Evolutionary conservation across 2,329 filamentous ascomycete species (phyloP).

Genomic region (Microascus cirrosus): DNA sequence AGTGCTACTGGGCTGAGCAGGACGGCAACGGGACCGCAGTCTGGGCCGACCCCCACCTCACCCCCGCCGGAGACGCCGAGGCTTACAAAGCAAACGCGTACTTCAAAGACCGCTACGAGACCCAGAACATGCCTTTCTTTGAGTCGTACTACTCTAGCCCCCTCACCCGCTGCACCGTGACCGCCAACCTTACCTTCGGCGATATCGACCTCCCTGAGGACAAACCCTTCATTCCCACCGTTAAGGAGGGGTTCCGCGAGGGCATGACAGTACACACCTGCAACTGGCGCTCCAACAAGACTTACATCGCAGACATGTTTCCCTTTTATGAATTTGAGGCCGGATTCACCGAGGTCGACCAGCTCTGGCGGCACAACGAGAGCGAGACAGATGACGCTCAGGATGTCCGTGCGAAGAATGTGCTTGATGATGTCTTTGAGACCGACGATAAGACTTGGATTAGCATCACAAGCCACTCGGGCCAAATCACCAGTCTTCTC

Average conservation of each 20-base stretch:
- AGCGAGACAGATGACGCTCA: conserved; percentile 35
- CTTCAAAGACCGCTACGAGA: conserved; percentile 40
- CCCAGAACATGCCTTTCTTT: conserved; percentile 46
- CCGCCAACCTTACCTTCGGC: conserved; percentile 49
- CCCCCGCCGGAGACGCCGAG: conserved; percentile 42
- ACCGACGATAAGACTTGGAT: conserved; percentile 42
- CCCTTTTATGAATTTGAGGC: conserved; percentile 45
- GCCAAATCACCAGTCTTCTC: conserved; percentile 41
- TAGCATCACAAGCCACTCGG: conserved; percentile 49
- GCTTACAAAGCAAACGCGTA: conserved; percentile 47
- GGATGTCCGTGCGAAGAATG: conserved; percentile 31
- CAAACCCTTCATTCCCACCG: conserved; percentile 40
- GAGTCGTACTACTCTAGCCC: conserved; percentile 56
- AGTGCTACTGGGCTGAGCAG: conserved; percentile 55
- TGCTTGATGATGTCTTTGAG: conserved; percentile 46
- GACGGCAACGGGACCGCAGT: conserved; percentile 51
- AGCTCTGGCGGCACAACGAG: conserved; percentile 29
- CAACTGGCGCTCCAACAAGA: conserved; percentile 46
- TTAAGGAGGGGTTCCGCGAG: conserved; percentile 58
- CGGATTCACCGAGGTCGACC: conserved; percentile 46
- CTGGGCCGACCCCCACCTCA: conserved; percentile 56
- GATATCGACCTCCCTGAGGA: conserved; percentile 37
- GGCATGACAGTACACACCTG: conserved; percentile 59
- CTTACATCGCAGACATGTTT: conserved; percentile 38
- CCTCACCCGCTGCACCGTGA: conserved; percentile 50